Base-by-base conservation (phyloP, 2,329 filamentous ascomycete species). In the Juglanconis oblonga region DNA sequence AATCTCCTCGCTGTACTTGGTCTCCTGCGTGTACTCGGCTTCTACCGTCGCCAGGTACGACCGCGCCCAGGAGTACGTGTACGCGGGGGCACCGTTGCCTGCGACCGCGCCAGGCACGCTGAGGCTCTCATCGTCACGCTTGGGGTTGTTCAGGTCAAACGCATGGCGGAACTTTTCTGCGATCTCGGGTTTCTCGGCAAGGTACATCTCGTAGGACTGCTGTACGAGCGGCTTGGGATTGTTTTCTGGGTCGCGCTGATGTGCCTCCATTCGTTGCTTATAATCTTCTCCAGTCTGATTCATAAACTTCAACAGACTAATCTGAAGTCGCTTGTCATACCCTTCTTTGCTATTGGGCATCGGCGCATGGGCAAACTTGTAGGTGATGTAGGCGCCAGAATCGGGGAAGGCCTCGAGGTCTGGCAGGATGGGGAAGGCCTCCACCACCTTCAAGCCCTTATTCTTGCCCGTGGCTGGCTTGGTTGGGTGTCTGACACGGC, bases 361-460 rank as follows among this genome's bases (percentile, higher is more conserved):
- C 3, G 87, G 87, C 69, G 87, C 87, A 64, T 82, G 85, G 55
- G 81, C 80, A 72, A 89, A 89, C 72, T 89, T 89, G 75, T 89
- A 79, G 13, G 86, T 85, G 64, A 88, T 83, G 69, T 89, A 90
- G 62, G 86, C 86, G 57, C 87, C 87, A 3, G 83, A 84, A 71
- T 90, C 87, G 52, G 87, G 86, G 75, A 88, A 88, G n/a, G 85
- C 83, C 62, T 87, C 83, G 47, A 87, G 78, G 67, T 90, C 87
- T 5, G 87, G 87, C 17, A 89, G 72, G 44, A 90, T 73, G 33
- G 86, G 85, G 62, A 80, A 82, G 17, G 83, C 81, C 48, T 87
- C 83, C 14, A 87, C 78, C 3, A 87, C 74, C 67, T 81, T 82
- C 62, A 88, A 72, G 64, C 83, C 74, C 66, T 77, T 81, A 33